These are phyloP conservation scores for Curvularia lunata DNA, from an alignment of 2,329 filamentous ascomycete species.

Conservation along the genomic window DNA sequence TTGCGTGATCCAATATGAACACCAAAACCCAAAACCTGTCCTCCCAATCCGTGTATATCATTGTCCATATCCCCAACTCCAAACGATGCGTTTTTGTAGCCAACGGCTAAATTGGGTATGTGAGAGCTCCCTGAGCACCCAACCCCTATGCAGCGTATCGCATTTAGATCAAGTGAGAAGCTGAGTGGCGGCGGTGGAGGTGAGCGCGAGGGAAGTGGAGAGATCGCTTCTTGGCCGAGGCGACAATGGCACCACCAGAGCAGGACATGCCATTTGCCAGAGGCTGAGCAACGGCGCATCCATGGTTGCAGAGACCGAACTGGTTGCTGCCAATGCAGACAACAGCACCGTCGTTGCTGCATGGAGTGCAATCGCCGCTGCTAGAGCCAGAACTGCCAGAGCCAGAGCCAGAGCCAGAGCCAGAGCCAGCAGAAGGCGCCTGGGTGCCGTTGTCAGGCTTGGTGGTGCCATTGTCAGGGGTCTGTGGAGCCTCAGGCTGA, in stretches of 20 bases:
- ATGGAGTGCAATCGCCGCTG: conserved; percentile 39
- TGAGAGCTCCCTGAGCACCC: conserved; percentile 5
- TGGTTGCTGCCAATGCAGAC: conserved; percentile 53
- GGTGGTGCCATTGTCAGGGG: conserved; percentile 18
- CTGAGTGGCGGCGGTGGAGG: conserved; percentile 39
- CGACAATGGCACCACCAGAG: conserved; percentile 39
- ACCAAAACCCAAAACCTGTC: conserved; percentile 21
- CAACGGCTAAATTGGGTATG: conserved; percentile 14
- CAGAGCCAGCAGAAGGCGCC: background rate
- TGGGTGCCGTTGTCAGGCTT: conserved; percentile 4
- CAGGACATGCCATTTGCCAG: conserved; percentile 54
- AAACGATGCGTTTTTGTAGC: conserved; percentile 28
- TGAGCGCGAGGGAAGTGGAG: conserved; percentile 35
- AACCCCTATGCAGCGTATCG: conserved; percentile 5
- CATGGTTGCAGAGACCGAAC: conserved; percentile 55
- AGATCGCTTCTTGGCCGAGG: conserved; percentile 21
- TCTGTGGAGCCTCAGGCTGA: conserved; percentile 14
- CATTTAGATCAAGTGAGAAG: conserved; percentile 30
- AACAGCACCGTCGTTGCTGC: conserved; percentile 50
- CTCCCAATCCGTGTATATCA: conserved; percentile 11
- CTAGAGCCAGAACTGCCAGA: background rate
- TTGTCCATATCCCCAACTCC: conserved; percentile 30
- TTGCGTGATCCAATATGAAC: conserved; percentile 21
- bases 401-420: background rate
- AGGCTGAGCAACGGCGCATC: conserved; percentile 50